Evolutionary conservation across 2,329 filamentous ascomycete genomes (phyloP), one percentile per base, ranked within the genome.

Genomic region (Alternaria triticimaculans): DNA sequence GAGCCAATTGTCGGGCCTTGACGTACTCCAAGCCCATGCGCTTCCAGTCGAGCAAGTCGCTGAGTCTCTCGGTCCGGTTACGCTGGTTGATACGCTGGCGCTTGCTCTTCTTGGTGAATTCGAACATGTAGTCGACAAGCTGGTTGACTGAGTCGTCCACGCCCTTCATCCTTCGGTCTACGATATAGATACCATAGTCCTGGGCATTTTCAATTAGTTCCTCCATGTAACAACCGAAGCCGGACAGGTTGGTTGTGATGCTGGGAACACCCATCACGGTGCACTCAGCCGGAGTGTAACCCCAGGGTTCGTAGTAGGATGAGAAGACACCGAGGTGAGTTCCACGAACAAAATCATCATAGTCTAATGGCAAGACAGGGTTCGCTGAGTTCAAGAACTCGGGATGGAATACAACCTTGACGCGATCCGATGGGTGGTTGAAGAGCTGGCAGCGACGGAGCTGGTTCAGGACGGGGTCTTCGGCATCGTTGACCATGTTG

Each of bases 201-300:
- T 92, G 92, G 44, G 95, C 96, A 82, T 98, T 98, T 82, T 98
- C 95, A 70, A 99, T 98, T 71, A 98, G 84, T 82, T 98, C 96
- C 81, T 99, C 96, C 96, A 99, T 99, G 82, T 99, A 98, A 82
- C 96, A 98, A 54, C 96, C 96, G 76, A 99, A 99, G 20, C 96
- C 96, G 7, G 96, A 98, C 48, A 99, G 84, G 81, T 99, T 99
- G 26, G 95, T 98, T 11, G 96, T 98, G 82, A 99, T 97, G 81
- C 93, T 97, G 46, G 96, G 96, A 44, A 99, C 94, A 73, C 96
- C 96, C 96, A 98, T 98, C 67, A 98, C 96, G 0, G 96, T 98
- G 82, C 96, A 99, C 81, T 98, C 96, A 56, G 96, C 95, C 0
- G 95, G 96, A 3, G 96, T 99, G 82, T 99, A 99, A 49, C 96